Evolutionary conservation across 208 protist species (phyloP), one percentile per base, ranked within the genome.

Genomic region (Crithidia expoeki): DNA sequence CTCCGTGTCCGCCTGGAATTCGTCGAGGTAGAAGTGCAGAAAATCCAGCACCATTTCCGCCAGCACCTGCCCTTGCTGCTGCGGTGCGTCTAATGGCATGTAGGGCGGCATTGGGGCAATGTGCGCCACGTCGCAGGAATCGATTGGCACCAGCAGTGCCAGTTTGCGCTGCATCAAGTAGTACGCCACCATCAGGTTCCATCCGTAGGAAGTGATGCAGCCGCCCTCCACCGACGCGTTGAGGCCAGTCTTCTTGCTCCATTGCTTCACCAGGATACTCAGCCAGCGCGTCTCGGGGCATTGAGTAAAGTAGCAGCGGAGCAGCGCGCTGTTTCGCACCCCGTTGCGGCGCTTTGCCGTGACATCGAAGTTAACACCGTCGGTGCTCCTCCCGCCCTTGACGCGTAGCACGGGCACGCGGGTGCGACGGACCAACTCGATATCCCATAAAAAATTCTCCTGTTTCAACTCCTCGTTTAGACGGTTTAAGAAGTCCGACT

Each of bases 371-470:
- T 85, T 82, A 5, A 94, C 30, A 28, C 30, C 44, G 64, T 66
- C 56, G 11, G 33, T 23, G 42, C 61, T 47, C 36, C 40, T 25
- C 6, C 62, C 58, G 28, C 55, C 61, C 21, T 72, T 68, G 2
- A 92, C 91, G n/a, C 89, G 82, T 36, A 96, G 47, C 11, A 96
- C 92, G 4, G 92, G 92, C 17, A 96, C 89, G n/a, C 92, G 92
- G 0, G 89, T 86, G 46, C 89, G 86, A n/a, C 84, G 84, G 34
- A 94, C 89, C 51, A 93, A 64, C 28, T 93, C 84, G 44, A 92
- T 72, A 25, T 79, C 56, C 83, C 85, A 94, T 36, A 81, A 9
- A 38, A 85, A 80, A 30, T 81, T 58, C 19, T 75, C 76, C 53
- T 61, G 69, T 21, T 77, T 57, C 28, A 79, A 47, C 17, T 33